Base-by-base conservation (phyloP, 2,329 filamentous ascomycete genomes). In the Beauveria varroae region DNA sequence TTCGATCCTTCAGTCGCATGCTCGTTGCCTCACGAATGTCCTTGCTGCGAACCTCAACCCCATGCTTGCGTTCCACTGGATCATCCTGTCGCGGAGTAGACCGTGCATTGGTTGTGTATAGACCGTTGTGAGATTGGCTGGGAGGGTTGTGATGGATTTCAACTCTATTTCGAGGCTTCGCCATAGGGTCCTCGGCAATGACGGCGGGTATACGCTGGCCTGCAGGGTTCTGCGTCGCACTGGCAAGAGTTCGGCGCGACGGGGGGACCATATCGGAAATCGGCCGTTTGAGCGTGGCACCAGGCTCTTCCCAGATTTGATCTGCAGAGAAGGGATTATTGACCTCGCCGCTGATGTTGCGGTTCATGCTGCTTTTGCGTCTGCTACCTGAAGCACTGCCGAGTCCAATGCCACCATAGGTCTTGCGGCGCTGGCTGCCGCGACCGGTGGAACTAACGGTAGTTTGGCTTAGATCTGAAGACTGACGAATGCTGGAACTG, bases 1-100 rank as follows among this genome's bases (percentile, higher is more conserved):
- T 97, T 70, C 93, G 87, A 74, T 96, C 91, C 72, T 86, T 92
- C 65, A 95, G 79, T 72, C 81, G 88, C 84, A 96, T 96, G 75
- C 90, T 95, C 8, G 93, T 98, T 60, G 93, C 93, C 66, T 90
- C 86, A 63, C 91, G 86, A 66, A 98, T 95, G 63, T 98, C 93
- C 56, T 96, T 88, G 68, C 89, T 79, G 67, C 93, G 85, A 64
- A 96, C 86, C 73, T 97, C 93, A 65, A 91, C 81, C 22, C 89
- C 91, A 69, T 95, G 86, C 74, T 89, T 92, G 65, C 80, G 87
- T 50, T 82, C 83, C 44, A 81, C 76, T 7, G 78, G 74, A 22
- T 80, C 77, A 53, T 72, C 65, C 63, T 68, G 60, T 10, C 71
- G 66, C 28, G 72, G 66, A 58, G 72, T 67, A 62, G 59, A 71